Evolutionary conservation across 768 basidiomycete species (phyloP), one percentile per base, ranked within the genome.

Genomic region (Boletus subcaerulescens): DNA sequence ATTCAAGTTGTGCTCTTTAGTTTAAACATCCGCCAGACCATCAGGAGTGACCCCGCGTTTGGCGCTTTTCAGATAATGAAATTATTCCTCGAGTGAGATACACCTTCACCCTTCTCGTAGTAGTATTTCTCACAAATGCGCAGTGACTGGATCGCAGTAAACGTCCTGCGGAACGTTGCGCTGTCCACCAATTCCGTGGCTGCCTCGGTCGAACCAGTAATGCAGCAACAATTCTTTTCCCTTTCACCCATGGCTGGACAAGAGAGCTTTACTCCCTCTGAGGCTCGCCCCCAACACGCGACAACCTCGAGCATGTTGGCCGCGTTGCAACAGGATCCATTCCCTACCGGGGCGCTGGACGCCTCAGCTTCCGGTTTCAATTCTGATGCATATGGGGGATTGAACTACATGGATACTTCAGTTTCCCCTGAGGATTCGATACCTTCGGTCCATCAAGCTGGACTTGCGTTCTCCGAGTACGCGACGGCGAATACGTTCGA

Each of bases 61-160:
- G 92, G 92, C 48, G 89, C 93, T 17, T 94, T 93, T 76, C 92
- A 93, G 71, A 93, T 94, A 57, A 68, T 93, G 71, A 93, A 93
- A 70, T 74, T 93, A 62, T 93, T 93, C 80, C 77, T 93, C 56
- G 91, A 94, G 91, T 92, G 61, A 65, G 89, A 81, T 53, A 31
- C 26, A 24, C 32, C 9, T 38, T 45, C 3, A 11, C 36, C 24
- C 3, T 32, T 53, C 31, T 51, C 42, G 50, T 51, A 59, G 33
- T 33, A 56, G 18, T 33, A 53, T 53, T 62, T 49, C 61, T 71
- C 45, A 65, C 52, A 26, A 45, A 40, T 22, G n/a, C 52, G 17
- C 58, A 93, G 91, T 60, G 91, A 94, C 71, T 93, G 91, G 91
- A 93, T 93, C 65, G 89, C 90, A 3, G 85, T 93, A 59, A 93